Evolutionary conservation across 2,329 filamentous ascomycete species (phyloP).

Genomic region (Cercospora sesami): DNA sequence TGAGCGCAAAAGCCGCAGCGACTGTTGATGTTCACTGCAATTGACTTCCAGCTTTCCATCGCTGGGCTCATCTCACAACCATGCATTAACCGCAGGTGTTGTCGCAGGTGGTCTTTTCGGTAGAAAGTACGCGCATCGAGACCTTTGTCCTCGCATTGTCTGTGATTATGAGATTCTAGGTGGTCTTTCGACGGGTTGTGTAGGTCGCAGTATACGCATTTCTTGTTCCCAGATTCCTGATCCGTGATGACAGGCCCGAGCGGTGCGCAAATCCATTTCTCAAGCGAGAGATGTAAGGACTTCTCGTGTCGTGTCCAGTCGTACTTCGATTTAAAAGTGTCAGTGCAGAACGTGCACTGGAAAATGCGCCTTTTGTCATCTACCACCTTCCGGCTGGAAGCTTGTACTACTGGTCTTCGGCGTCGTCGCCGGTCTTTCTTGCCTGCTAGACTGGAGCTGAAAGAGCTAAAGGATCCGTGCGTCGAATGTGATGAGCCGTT

Average conservation of each 20-base stretch:
- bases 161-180: slow-evolving; percentile 60
- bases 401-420: slow-evolving; percentile 37
- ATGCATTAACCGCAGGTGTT: slow-evolving; percentile 62
- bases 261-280: slow-evolving; percentile 64
- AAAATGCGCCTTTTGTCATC: slow-evolving; percentile 50
- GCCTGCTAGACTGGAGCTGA: slow-evolving; percentile 51
- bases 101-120: slow-evolving; percentile 62
- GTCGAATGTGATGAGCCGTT: slow-evolving; percentile 56
- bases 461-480: slow-evolving; percentile 57
- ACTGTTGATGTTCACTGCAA: slow-evolving; percentile 55
- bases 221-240: slow-evolving; percentile 56
- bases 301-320: slow-evolving; percentile 65
- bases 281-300: slow-evolving; percentile 65
- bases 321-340: slow-evolving; percentile 59
- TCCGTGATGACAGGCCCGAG: slow-evolving; percentile 58
- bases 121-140: slow-evolving; percentile 64
- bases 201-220: slow-evolving; percentile 61
- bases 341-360: slow-evolving; percentile 60
- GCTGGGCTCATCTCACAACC: slow-evolving; percentile 59
- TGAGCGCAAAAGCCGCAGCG: slow-evolving; percentile 57
- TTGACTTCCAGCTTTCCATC: slow-evolving; percentile 66
- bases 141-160: slow-evolving; percentile 66
- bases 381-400: slow-evolving; percentile 31
- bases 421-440: slow-evolving; percentile 59
- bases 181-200: slow-evolving; percentile 57